Evolutionary conservation across 106 monocot genomes (phyloP).

Genomic region (Dendrobium nobile): DNA sequence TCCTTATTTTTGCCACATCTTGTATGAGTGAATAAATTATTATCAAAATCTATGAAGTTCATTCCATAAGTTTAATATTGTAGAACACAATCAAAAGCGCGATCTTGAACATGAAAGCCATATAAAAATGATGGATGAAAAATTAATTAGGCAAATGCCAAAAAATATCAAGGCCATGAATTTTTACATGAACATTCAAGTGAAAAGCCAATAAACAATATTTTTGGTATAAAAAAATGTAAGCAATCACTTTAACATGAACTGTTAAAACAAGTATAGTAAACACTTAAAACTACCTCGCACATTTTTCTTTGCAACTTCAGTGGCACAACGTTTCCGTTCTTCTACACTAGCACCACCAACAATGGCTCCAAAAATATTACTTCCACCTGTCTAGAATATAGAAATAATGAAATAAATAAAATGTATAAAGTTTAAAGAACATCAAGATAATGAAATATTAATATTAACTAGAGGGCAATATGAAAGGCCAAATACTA

Average conservation of each 20-base stretch:
- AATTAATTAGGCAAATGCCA: too few relatives aligned
- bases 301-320: conserved; percentile 77
- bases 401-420: conserved; percentile 1
- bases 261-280: background rate
- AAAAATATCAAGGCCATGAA: background rate
- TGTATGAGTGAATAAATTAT: too few relatives aligned
- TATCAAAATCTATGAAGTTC: too few relatives aligned
- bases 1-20: too few relatives aligned
- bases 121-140: too few relatives aligned
- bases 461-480: background rate
- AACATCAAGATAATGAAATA: background rate
- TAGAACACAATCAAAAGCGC: too few relatives aligned
- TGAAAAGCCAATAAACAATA: background rate
- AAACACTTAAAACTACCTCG: conserved; percentile 34
- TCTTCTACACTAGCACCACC: conserved; percentile 72
- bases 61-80: too few relatives aligned
- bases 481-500: background rate
- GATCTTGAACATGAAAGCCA: too few relatives aligned
- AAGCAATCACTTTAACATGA: background rate
- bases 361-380: conserved; percentile 68
- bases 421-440: background rate
- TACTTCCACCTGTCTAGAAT: conserved; percentile 46
- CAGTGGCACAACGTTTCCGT: conserved; percentile 67
- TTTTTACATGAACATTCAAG: background rate
- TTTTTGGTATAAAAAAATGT: background rate